Conservation (phyloP, 1,284 basidiomycete species). For the Coriolopsis trogii region DNA sequence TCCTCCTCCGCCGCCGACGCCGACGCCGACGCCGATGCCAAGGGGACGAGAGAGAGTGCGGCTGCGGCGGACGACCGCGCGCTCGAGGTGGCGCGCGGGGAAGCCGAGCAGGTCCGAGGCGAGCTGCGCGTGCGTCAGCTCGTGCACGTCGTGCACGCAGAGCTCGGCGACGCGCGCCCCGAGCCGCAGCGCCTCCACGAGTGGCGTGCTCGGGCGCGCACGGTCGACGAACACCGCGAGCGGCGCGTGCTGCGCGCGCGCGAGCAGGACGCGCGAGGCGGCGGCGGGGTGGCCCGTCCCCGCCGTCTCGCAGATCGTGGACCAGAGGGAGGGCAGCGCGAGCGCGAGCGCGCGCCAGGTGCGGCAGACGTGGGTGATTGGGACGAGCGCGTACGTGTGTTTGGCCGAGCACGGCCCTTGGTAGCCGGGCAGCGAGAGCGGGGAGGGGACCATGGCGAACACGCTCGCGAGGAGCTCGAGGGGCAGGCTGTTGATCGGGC, state of each 20-base stretch:
- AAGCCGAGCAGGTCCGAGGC: constrained; percentile 10
- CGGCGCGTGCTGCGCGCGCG: constrained; percentile 8
- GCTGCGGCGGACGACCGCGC: constrained; percentile 5
- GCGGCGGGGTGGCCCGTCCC: background rate
- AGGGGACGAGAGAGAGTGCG: background rate
- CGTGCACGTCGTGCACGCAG: constrained; percentile 10
- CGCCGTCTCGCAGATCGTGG: constrained; percentile 13
- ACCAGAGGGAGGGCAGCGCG: constrained; percentile 19
- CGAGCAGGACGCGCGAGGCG: constrained; percentile 4
- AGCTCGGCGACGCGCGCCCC: constrained; percentile 8
- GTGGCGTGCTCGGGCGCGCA: constrained; percentile 3
- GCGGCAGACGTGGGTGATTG: constrained; percentile 21
- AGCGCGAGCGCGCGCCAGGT: constrained; percentile 21
- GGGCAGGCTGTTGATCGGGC: constrained; percentile 11
- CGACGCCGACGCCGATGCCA: background rate
- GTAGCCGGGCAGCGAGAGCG: constrained; percentile 2
- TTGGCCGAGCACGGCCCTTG: background rate
- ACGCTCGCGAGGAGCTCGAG: constrained; percentile 17
- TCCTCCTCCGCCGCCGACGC: too few species aligned
- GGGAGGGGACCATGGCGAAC: constrained; percentile 8
- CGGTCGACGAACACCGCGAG: constrained; percentile 14
- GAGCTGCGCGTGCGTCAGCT: background rate
- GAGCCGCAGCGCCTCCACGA: background rate
- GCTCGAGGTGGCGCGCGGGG: constrained; percentile 11
- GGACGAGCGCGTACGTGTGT: constrained; percentile 18